These are phyloP conservation scores for Penicillium coprophilum DNA, from an alignment of 495 filamentous ascomycete species.

Conservation along the genomic window DNA sequence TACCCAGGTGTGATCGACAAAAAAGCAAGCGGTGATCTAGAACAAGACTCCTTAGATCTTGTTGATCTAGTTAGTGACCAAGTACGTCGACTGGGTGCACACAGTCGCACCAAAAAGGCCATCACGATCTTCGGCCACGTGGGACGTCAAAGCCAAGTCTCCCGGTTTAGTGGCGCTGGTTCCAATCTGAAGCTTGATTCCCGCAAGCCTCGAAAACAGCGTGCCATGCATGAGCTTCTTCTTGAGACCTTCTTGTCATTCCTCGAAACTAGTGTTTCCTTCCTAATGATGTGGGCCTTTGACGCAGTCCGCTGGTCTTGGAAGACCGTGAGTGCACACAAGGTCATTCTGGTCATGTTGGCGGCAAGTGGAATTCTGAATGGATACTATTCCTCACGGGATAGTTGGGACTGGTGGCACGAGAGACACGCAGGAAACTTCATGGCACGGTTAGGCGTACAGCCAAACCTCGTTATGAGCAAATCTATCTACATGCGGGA, in stretches of 20 bases:
- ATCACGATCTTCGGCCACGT: conserved; percentile 87
- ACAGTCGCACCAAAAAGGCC: conserved; percentile 85
- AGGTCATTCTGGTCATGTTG: conserved; percentile 68
- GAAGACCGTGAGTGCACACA: conserved; percentile 71
- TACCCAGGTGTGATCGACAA: conserved; percentile 64
- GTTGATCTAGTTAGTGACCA: conserved; percentile 84
- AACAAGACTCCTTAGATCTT: conserved; percentile 81
- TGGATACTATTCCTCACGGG: conserved; percentile 64
- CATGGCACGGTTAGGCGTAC: conserved; percentile 76
- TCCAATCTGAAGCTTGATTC: conserved; percentile 38
- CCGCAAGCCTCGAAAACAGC: conserved; percentile 62
- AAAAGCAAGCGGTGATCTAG: conserved; percentile 76
- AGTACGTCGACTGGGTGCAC: conserved; percentile 71
- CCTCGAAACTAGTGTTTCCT: conserved; percentile 65
- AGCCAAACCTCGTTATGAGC: conserved; percentile 75
- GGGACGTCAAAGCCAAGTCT: conserved; percentile 65
- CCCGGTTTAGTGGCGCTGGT: conserved; percentile 57
- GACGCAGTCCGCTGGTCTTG: conserved; percentile 61
- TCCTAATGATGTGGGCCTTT: conserved; percentile 71
- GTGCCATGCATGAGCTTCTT: conserved; percentile 66
- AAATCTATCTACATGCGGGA: conserved; percentile 81
- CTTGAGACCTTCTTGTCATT: conserved; percentile 67
- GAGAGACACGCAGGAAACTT: conserved; percentile 77
- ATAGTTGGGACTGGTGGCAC: conserved; percentile 74
- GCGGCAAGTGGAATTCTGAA: conserved; percentile 67